These are phyloP conservation scores for Psilocybe tampanensis DNA, from an alignment of 768 basidiomycete genomes.

Conservation along the genomic window DNA sequence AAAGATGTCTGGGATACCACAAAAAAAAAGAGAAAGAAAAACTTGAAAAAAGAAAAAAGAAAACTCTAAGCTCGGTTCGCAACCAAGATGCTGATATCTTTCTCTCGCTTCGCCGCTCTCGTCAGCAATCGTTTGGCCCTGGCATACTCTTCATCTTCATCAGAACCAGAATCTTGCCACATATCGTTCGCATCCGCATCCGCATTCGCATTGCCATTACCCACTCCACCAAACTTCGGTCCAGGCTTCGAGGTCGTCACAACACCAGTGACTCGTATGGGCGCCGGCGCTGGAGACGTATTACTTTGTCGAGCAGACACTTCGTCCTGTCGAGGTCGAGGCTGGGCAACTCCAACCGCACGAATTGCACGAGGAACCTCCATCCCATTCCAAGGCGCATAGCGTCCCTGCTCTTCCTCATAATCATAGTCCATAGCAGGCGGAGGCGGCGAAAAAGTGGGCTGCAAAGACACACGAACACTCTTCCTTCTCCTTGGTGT, in stretches of 20 bases:
- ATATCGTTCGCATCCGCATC: slow-evolving; percentile 15
- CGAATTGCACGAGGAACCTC: neutral
- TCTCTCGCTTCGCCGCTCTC: slow-evolving; percentile 43
- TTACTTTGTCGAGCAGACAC: no score
- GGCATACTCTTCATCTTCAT: slow-evolving; percentile 71
- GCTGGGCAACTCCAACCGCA: no score
- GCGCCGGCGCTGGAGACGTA: no score
- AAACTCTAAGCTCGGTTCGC: slow-evolving; percentile 12
- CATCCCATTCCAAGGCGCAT: slow-evolving; percentile 23
- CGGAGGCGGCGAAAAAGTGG: slow-evolving; percentile 75
- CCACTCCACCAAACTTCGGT: no score
- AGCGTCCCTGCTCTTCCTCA: slow-evolving; percentile 30
- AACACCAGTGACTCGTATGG: no score
- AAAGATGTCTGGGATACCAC: neutral
- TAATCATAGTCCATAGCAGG: slow-evolving; percentile 62
- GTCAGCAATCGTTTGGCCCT: slow-evolving; percentile 57
- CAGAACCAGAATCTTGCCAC: slow-evolving; percentile 74
- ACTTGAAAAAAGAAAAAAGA: neutral
- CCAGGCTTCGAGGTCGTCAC: slow-evolving; percentile 4
- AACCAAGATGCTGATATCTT: slow-evolving; percentile 22
- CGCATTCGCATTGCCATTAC: neutral
- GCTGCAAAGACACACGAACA: slow-evolving; percentile 76
- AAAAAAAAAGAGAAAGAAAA: neutral
- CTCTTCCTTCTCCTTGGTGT: slow-evolving; percentile 57
- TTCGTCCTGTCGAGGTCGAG: no score